Evolutionary conservation across 352 stramenopile species (phyloP).

Genomic region (Pythium periplocum): DNA sequence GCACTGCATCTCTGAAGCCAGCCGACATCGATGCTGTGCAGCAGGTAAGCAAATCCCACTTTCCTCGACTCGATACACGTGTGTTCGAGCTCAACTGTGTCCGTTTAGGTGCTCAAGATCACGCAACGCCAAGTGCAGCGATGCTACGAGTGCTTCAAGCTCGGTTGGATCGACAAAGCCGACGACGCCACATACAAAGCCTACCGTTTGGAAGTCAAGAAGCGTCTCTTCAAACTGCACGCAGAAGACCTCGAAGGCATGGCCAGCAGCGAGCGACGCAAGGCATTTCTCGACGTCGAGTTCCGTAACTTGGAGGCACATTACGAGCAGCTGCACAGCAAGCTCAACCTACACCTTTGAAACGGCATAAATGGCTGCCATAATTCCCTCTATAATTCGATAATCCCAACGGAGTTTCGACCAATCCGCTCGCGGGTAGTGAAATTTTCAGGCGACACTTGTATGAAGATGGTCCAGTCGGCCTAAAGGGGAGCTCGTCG

Average conservation of each 20-base stretch:
- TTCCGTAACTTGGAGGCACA: slow-evolving; percentile 44
- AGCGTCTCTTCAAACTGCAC: slow-evolving; percentile 64
- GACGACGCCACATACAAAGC: slow-evolving; percentile 56
- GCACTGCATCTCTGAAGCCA: slow-evolving; percentile 33
- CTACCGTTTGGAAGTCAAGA: slow-evolving; percentile 79
- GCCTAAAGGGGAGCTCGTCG: too few species aligned
- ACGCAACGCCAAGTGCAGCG: slow-evolving; percentile 73
- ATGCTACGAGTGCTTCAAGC: slow-evolving; percentile 76
- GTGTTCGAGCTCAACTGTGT: not conserved
- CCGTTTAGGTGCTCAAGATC: slow-evolving; percentile 47
- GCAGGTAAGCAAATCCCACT: slow-evolving; percentile 20
- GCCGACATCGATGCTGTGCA: slow-evolving; percentile 62
- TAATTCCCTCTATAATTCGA: too few species aligned
- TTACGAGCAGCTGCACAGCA: slow-evolving; percentile 40
- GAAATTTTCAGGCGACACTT: too few species aligned
- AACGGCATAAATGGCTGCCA: too few species aligned
- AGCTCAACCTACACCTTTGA: slow-evolving; percentile 20
- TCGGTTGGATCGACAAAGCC: slow-evolving; percentile 39
- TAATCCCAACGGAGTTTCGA: too few species aligned
- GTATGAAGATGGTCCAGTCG: too few species aligned
- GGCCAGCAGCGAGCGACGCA: slow-evolving; percentile 57
- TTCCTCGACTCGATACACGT: not conserved
- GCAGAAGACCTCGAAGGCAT: slow-evolving; percentile 72
- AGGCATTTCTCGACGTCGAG: slow-evolving; percentile 71
- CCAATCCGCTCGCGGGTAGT: too few species aligned